Evolutionary conservation across 1,139 yeast genomes (phyloP).

Genomic region (Saccharomycopsis hybrid): DNA sequence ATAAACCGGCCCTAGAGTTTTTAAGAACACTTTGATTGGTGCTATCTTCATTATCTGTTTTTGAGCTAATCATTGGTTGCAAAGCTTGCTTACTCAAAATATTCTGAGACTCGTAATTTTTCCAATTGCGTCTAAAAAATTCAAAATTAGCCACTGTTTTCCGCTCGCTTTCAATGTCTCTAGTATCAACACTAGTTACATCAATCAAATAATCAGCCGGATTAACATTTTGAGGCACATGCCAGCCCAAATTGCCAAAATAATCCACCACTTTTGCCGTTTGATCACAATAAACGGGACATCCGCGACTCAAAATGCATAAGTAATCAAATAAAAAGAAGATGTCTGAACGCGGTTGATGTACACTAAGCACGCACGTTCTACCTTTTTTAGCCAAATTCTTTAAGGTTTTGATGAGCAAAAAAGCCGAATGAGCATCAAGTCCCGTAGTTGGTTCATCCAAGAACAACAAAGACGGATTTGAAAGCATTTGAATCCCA

Average conservation of each 20-base stretch:
- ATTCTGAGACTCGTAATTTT: conserved; percentile 24
- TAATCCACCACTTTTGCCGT: conserved; percentile 38
- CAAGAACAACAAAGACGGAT: conserved; percentile 68
- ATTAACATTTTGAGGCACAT: conserved; percentile 42
- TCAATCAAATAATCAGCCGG: conserved; percentile 66
- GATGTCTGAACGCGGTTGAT: conserved; percentile 81
- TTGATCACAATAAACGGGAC: conserved; percentile 15
- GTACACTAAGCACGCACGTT: conserved; percentile 69
- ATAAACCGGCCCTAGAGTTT: conserved; percentile 21
- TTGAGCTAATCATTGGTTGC: too few species aligned
- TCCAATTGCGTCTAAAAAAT: conserved; percentile 47
- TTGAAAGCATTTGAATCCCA: conserved; percentile 70
- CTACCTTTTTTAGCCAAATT: conserved; percentile 56
- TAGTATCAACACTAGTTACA: conserved; percentile 61
- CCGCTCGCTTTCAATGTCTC: conserved; percentile 37
- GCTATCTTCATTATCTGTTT: too few species aligned
- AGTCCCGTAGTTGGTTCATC: conserved; percentile 91
- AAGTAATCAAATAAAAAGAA: conserved; percentile 61
- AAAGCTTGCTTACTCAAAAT: too few species aligned
- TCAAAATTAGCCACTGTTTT: conserved; percentile 41
- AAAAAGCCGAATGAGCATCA: conserved; percentile 70
- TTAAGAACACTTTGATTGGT: conserved; percentile 20
- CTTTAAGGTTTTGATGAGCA: conserved; percentile 57
- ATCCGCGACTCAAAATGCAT: conserved; percentile 60
- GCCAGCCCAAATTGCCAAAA: conserved; percentile 42